Evolutionary conservation across 2,329 filamentous ascomycete species (phyloP), one percentile per base, ranked within the genome.

Genomic region (Fusarium keratoplasticum): DNA sequence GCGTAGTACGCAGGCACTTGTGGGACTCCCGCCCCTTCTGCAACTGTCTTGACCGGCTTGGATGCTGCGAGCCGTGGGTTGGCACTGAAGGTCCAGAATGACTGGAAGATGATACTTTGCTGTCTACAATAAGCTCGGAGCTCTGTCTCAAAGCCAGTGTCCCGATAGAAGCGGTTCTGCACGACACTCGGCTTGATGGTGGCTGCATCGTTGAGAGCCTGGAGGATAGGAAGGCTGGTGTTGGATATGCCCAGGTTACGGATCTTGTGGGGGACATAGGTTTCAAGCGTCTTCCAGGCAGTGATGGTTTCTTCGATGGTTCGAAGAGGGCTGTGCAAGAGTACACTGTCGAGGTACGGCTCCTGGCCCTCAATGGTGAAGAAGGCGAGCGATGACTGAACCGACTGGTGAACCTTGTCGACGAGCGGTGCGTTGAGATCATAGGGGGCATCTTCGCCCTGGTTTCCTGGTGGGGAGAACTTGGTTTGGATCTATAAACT

Each of bases 221-320:
- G 80, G 1, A 96, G 85, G 2, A 89, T 81, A 0, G 85, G 80
- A 2, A 93, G 82, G n/a, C 86, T 84, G n/a, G 89, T 88, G 81
- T 96, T 96, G 63, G 93, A 95, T 64, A 96, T 92, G 44, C 94
- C 94, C 9, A 96, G 85, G 33, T 89, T 86, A 44, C 90, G 90
- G 71, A 95, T 90, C 50, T 78, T 81, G 74, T 87, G 79, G 0
- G 93, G 92, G 1, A 94, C 90, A 77, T 92, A 94, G 5, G 86
- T 83, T 78, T 93, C 89, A 16, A 96, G 85, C 0, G 89, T 83
- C 25, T 83, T 82, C 93, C 93, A 96, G 11, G 90, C 93, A 65
- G 88, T 85, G 31, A 92, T 77, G 0, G 93, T 90, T 47, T 87
- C 84, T 7, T 83, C 76, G 2, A 84, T 74, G 10, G 80, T 82